These are phyloP conservation scores for Colletotrichum spinosum DNA, from an alignment of 2,329 filamentous ascomycete species.

Conservation along the genomic window DNA sequence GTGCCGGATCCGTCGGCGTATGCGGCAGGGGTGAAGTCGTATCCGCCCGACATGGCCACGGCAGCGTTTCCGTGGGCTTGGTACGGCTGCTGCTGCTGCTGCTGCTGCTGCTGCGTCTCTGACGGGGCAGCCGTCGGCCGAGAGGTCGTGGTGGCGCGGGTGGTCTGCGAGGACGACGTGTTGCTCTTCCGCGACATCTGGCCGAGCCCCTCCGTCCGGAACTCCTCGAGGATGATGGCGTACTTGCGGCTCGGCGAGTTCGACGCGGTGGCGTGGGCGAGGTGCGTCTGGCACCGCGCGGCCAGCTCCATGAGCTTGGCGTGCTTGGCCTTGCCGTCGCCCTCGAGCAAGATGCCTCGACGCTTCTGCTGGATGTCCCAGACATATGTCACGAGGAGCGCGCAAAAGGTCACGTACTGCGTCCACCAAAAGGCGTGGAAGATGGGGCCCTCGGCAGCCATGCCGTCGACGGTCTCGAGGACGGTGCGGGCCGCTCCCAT, in stretches of 20 bases:
- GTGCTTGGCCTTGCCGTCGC: constrained; percentile 13
- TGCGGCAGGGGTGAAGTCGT: constrained; percentile 10
- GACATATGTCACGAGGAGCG: constrained; percentile 65
- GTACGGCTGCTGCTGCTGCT: background rate
- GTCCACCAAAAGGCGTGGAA: constrained; percentile 63
- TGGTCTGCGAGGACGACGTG: background rate
- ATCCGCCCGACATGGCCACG: constrained; percentile 1
- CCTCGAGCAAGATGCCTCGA: constrained; percentile 14
- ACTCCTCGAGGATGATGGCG: constrained; percentile 40
- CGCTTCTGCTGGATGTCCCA: constrained; percentile 53
- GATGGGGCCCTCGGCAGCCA: constrained; percentile 47
- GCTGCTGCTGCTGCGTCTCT: background rate
- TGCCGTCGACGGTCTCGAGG: constrained; percentile 55
- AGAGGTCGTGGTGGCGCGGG: background rate
- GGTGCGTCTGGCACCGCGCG: constrained; percentile 53
- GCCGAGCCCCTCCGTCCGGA: constrained; percentile 37
- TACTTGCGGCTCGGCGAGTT: constrained; percentile 40
- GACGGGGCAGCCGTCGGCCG: background rate
- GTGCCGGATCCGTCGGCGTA: constrained; percentile 11
- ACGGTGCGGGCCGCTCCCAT: constrained; percentile 59
- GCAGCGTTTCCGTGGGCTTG: constrained; percentile 5
- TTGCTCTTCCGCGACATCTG: constrained; percentile 22
- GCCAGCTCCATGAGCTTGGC: constrained; percentile 50
- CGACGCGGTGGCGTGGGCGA: constrained; percentile 44
- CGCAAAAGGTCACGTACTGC: constrained; percentile 65